Evolutionary conservation across 306 rosid species (phyloP).

Genomic region (Casuarina equisetifolia): DNA sequence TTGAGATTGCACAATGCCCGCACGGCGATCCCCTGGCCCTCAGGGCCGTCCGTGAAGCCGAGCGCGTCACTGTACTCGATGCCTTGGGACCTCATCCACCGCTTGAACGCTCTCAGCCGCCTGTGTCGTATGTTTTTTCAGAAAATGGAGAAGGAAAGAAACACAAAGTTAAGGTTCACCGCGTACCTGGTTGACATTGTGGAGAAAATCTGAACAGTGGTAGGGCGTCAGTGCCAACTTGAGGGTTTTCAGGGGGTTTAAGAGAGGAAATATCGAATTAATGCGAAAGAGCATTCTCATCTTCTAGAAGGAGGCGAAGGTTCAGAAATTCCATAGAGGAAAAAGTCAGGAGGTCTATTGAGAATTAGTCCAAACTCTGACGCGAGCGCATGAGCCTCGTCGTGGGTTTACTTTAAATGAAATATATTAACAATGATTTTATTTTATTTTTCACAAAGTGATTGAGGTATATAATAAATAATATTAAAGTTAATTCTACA

Average conservation of each 20-base stretch:
- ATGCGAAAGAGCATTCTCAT: no score
- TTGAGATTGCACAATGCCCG: slow-evolving; percentile 53
- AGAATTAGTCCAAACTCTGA: no score
- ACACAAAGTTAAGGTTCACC: neutral
- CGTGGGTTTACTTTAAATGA: no score
- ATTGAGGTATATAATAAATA: no score
- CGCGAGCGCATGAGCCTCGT: no score
- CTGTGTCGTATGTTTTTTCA: slow-evolving; percentile 20
- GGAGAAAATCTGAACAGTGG: neutral
- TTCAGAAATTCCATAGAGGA: no score
- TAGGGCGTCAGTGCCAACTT: neutral
- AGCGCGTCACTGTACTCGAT: slow-evolving; percentile 64
- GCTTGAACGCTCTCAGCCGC: slow-evolving; percentile 83
- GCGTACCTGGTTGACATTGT: neutral
- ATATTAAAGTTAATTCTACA: no score
- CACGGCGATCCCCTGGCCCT: slow-evolving; percentile 50
- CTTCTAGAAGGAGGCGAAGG: no score
- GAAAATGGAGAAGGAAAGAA: neutral
- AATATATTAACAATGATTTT: no score
- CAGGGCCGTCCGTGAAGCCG: slow-evolving; percentile 44
- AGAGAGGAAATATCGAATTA: no score
- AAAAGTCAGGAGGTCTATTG: no score
- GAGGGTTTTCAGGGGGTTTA: neutral
- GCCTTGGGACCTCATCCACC: slow-evolving; percentile 78
- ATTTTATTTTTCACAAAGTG: no score